Evolutionary conservation across 768 basidiomycete genomes (phyloP), one percentile per base, ranked within the genome.

Genomic region (Termitomyces sp.): DNA sequence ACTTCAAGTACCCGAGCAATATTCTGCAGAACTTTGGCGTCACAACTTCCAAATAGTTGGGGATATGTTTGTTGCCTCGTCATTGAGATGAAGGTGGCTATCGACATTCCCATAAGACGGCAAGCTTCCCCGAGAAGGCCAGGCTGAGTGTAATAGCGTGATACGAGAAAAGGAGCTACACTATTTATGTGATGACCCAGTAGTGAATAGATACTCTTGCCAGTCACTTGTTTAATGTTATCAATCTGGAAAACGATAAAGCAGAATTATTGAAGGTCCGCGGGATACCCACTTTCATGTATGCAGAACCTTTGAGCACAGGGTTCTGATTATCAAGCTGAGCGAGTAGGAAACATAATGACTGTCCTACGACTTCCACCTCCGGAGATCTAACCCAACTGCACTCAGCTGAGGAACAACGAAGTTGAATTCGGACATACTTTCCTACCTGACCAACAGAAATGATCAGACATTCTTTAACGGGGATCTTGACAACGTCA

Each of bases 51-150:
- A 66, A 90, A 88, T 36, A 94, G 69, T 20, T 75, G 72, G 0
- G 94, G 93, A 6, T 93, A 78, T 1, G 85, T 88, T 57, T 82
- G 77, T 13, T 78, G 66, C 22, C 88, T 77, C 1, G 85, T 89
- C 28, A 82, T 76, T 2, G 79, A 72, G 48, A 94, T 74, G 66
- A 94, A 91, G 61, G 81, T 81, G 9, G 70, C 68, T 0, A 80
- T 78, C 14, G 78, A 69, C 35, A 84, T 75, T 10, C 77, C 77
- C 64, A 93, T 74, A 61, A 93, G 80, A n/a, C 80, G 81, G 68
- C 90, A 90, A 1, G 79, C 73, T 64, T 93, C 90, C 4, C 69
- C 48, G 8, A 95, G 69, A 13, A 87, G 70, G 24, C 71, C 72
- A 0, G 87, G 88, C 36, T 87, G 81, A 3, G 76, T 76, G 53